Evolutionary conservation across 768 basidiomycete species (phyloP), one percentile per base, ranked within the genome.

Genomic region (Termitomyces sp.): DNA sequence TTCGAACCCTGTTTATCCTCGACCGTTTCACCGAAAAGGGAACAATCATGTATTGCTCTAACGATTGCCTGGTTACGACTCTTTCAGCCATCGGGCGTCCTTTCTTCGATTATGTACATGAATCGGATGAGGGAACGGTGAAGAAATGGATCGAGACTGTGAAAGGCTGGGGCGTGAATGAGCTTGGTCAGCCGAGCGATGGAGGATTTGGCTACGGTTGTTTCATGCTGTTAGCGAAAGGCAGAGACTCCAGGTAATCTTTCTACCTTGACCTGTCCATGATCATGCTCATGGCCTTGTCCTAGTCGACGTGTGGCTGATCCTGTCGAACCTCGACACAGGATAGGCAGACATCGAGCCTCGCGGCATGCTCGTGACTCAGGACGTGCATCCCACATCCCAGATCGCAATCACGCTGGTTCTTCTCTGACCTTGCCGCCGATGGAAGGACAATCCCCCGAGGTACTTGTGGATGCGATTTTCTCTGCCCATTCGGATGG

Each of bases 401-500:
- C 59, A 22, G 58, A 60, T 53, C 63, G 65, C 9, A 55, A 16
- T 26, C 61, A 56, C 20, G 46, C 47, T 22, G 42, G 51, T 40
- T 32, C 46, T 43, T 39, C 59, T 13, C 42, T 53, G 32, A 54
- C 63, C 24, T 57, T 61, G 12, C 55, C 63, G 36, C 62, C 61
- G 16, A 57, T 59, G 58, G 60, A 57, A 61, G 67, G 64, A 42
- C 64, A 57, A 33, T 73, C 71, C 10, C 73, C 71, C 16, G 80
- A 81, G 63, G 75, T 87, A 53, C 62, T 76, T 33, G 88, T 92
- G 13, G 91, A 92, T 65, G 87, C 89, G 2, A 91, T 93, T 55
- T 91, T 93, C 67, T 90, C 89, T 34, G 90, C 88, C 5, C 91
- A 92, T 68, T 92, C 91, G 30, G 91, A 93, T 67, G 91, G 91